A percentile compares a stretch with the other conserved stretches of the same genome.
Evolutionary conservation across 75 land plant species (phyloP).

Genomic region (Selaginella tamariscina): DNA sequence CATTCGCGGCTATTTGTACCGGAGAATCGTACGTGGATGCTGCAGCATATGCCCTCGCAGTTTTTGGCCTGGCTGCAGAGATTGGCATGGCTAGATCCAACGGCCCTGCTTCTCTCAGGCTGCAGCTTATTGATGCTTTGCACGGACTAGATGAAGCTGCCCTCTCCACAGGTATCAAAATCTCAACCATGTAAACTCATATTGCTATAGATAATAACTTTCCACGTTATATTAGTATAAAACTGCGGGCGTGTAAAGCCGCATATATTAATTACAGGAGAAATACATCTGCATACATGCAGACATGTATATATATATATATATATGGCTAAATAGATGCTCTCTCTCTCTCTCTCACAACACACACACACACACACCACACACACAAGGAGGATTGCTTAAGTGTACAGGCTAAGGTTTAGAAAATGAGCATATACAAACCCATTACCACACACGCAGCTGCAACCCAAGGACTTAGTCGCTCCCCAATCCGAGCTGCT

Average conservation of each 20-base stretch:
- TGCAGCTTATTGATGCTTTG: conserved; percentile 5
- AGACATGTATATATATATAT: too few relatives aligned
- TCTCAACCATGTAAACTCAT: background rate
- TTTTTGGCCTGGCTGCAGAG: conserved; percentile 8
- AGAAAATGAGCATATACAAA: conserved; percentile 33
- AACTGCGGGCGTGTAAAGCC: too few relatives aligned
- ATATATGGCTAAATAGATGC: too few relatives aligned
- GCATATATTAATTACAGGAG: too few relatives aligned
- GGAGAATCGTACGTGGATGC: conserved; percentile 3
- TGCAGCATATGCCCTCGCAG: background rate
- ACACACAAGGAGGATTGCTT: too few relatives aligned
- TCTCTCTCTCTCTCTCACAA: too few relatives aligned
- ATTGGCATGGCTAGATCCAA: background rate
- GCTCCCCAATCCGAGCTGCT: conserved; percentile 81
- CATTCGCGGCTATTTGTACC: background rate
- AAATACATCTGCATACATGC: too few relatives aligned
- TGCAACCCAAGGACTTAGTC: conserved; percentile 50
- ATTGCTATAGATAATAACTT: too few relatives aligned
- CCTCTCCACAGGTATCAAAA: conserved; percentile 11
- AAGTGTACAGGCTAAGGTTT: too few relatives aligned
- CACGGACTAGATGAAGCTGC: background rate
- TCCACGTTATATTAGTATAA: too few relatives aligned
- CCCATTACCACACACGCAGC: conserved; percentile 41
- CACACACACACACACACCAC: too few relatives aligned
- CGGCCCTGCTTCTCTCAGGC: conserved; percentile 4